These are phyloP conservation scores for Exophiala alcalophila DNA, from an alignment of 2,329 filamentous ascomycete species.

Conservation along the genomic window DNA sequence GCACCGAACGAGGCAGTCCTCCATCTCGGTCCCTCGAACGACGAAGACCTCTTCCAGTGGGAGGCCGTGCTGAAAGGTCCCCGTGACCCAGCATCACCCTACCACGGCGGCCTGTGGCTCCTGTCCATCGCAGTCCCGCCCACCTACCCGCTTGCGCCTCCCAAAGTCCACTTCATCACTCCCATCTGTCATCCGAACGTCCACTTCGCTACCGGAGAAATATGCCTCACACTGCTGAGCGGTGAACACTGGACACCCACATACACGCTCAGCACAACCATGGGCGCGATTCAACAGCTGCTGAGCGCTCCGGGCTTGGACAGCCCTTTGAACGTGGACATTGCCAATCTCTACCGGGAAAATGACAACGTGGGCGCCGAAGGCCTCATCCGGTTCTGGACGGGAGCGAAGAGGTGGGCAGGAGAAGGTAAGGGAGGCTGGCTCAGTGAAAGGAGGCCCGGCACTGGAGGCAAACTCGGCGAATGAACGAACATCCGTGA, in stretches of 20 bases:
- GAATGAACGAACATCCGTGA: no score
- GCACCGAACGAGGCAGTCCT: conserved; percentile 57
- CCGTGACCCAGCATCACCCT: conserved; percentile 27
- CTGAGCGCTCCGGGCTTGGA: conserved; percentile 46
- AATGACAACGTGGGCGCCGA: conserved; percentile 47
- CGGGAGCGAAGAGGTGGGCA: conserved; percentile 46
- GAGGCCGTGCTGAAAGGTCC: conserved; percentile 60
- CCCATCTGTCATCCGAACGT: conserved; percentile 83
- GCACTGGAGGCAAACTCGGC: conserved; percentile 28
- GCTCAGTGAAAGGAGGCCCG: conserved; percentile 26
- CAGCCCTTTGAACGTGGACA: conserved; percentile 49
- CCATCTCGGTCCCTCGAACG: conserved; percentile 55
- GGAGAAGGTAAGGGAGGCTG: conserved; percentile 33
- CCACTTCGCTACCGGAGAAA: conserved; percentile 72
- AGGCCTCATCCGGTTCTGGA: conserved; percentile 48
- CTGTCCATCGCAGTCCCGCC: conserved; percentile 72
- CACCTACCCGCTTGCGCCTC: conserved; percentile 75
- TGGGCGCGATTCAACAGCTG: conserved; percentile 48
- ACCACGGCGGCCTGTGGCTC: conserved; percentile 72
- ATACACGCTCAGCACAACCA: conserved; percentile 64
- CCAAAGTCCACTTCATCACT: conserved; percentile 76
- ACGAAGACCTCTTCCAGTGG: conserved; percentile 59
- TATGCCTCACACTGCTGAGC: conserved; percentile 85
- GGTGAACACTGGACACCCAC: conserved; percentile 74
- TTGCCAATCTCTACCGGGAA: conserved; percentile 45